Conservation (phyloP, 495 filamentous ascomycete species). For the Hypomontagnella submonticulosa region DNA sequence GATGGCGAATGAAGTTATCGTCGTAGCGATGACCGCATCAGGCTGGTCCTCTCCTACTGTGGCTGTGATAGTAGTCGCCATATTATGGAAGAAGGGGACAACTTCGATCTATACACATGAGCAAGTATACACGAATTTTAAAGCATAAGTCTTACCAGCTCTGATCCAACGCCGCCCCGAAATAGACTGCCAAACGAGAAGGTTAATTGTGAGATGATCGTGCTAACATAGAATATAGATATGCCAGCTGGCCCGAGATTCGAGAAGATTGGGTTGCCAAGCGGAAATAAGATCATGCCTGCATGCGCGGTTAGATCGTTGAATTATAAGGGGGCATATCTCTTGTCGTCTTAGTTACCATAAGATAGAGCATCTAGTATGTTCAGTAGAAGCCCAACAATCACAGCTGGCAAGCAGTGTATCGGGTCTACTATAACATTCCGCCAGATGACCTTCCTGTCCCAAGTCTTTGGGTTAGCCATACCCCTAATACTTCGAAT, state of each 20-base stretch:
- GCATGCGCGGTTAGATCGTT: slow-evolving; percentile 20
- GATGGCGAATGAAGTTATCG: slow-evolving; percentile 87
- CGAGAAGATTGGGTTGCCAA: slow-evolving; percentile 84
- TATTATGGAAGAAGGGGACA: slow-evolving; percentile 96
- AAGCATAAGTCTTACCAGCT: slow-evolving; percentile 71
- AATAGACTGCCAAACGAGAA: slow-evolving; percentile 92
- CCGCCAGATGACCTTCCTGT: slow-evolving; percentile 70
- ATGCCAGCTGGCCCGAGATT: slow-evolving; percentile 90
- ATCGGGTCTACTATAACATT: slow-evolving; percentile 72
- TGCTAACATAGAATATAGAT: slow-evolving; percentile 98
- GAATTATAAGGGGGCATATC: background rate
- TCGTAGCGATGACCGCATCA: slow-evolving; percentile 88
- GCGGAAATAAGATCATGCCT: slow-evolving; percentile 94
- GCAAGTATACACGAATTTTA: slow-evolving; percentile 7
- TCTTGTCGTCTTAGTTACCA: slow-evolving; percentile 62
- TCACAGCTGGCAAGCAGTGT: slow-evolving; percentile 80
- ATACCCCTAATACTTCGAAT: slow-evolving; percentile 39
- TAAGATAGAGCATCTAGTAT: slow-evolving; percentile 95
- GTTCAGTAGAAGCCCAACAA: slow-evolving; percentile 89
- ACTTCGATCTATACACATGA: slow-evolving; percentile 78
- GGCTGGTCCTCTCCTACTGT: slow-evolving; percentile 82
- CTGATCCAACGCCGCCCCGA: slow-evolving; percentile 92
- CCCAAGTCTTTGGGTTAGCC: slow-evolving; percentile 76
- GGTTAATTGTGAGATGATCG: slow-evolving; percentile 92
- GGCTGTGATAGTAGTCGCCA: slow-evolving; percentile 88